Base-by-base conservation (phyloP, 2,329 filamentous ascomycete species). In the Trichophyton schoenleinii region DNA sequence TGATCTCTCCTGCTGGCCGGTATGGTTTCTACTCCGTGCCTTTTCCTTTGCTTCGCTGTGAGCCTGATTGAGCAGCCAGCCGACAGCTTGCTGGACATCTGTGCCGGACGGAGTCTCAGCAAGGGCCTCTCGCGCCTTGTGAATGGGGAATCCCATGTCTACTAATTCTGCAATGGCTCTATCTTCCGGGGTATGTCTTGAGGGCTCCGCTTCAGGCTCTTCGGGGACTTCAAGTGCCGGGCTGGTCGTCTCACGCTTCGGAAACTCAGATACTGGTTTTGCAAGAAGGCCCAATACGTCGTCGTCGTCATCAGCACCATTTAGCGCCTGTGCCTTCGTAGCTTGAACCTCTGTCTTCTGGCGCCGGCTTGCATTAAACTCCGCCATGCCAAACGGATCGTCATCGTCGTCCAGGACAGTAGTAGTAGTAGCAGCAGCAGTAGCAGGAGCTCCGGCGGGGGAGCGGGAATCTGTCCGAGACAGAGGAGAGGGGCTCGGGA, bases 101-200 rank as follows among this genome's bases (percentile, higher is more conserved):
- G 60, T 63, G 1, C 60, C 62, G 1, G 62, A 62, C 52, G 61
- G 46, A 11, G 60, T 63, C 20, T 52, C 57, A 34, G 60, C 28
- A 22, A 63, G 55, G 15, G 62, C 62, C 18, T 60, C 25, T 20
- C 62, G 61, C n/a, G 94, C 87, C 68, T 91, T 90, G 62, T 95
- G 89, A 0, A 85, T 81, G 0, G 89, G 85, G 68, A 99, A 99
- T 0, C 94, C 94, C 83, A 97, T 97, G 66, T 96, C 92, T 2
- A 96, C 85, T 28, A 99, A 77, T 71, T 97, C 90, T 8, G 89
- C 89, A 28, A 97, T 83, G 8, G 91, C 89, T 66, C 83, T 84
- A 69, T 96, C 90, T 62, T 87, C 85, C 0, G 83, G 84, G 67
- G 76, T 77, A 18, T 42, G 1, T 68, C 68, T 1, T n/a, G 58